Evolutionary conservation across 2,329 filamentous ascomycete species (phyloP).

Genomic region (Falciphora oryzae): DNA sequence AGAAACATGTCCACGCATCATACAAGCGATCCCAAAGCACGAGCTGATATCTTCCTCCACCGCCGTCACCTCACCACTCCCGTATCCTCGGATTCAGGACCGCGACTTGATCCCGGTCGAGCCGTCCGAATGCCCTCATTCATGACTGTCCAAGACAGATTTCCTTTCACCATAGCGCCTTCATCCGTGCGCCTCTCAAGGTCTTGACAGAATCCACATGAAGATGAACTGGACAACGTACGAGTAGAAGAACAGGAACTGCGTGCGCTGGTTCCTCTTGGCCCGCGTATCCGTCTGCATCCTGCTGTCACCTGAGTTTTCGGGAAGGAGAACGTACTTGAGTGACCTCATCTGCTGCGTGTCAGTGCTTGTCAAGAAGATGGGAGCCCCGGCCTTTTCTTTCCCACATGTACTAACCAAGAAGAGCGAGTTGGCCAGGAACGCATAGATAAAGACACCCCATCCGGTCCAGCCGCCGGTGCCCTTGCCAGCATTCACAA

Average conservation of each 20-base stretch:
- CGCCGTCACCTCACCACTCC: no score
- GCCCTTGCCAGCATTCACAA: conserved; percentile 70
- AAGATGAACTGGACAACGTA: conserved; percentile 91
- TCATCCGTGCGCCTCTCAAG: conserved; percentile 23
- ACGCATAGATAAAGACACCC: conserved; percentile 86
- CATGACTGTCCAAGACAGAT: neutral
- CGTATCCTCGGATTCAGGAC: neutral
- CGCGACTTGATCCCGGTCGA: neutral
- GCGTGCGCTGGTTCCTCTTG: conserved; percentile 80
- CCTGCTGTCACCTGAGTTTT: conserved; percentile 61
- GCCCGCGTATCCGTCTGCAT: conserved; percentile 70
- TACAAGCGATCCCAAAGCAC: neutral
- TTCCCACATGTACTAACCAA: conserved; percentile 52
- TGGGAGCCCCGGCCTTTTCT: neutral
- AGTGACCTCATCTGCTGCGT: conserved; percentile 75
- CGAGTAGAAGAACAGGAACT: conserved; percentile 90
- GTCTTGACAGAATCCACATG: conserved; percentile 69
- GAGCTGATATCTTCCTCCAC: no score
- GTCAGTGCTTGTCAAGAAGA: neutral
- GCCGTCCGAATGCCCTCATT: neutral
- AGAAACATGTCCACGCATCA: neutral
- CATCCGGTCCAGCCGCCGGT: conserved; percentile 87
- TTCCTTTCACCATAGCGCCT: neutral
- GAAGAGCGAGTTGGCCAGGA: conserved; percentile 91
- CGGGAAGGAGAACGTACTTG: conserved; percentile 91